These are phyloP conservation scores for Talaromyces borbonicus DNA, from an alignment of 495 filamentous ascomycete genomes.

Conservation along the genomic window DNA sequence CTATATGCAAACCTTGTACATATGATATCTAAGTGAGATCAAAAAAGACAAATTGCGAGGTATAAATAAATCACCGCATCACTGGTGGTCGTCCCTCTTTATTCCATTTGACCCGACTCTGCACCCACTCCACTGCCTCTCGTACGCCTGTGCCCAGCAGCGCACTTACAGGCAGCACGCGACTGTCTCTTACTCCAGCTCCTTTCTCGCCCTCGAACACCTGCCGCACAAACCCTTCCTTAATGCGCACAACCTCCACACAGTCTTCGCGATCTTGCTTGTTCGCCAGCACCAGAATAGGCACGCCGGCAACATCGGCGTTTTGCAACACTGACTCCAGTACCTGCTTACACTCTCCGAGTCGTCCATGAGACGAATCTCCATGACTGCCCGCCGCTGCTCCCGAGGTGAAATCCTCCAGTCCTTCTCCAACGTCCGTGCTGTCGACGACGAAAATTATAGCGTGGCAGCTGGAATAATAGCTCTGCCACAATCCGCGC, in stretches of 20 bases:
- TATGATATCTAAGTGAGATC: background rate
- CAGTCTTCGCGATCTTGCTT: conserved; percentile 98
- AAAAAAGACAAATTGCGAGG: background rate
- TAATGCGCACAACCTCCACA: conserved; percentile 92
- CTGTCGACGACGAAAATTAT: conserved; percentile 96
- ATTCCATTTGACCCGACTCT: conserved; percentile 88
- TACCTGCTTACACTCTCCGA: conserved; percentile 83
- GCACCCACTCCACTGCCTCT: conserved; percentile 94
- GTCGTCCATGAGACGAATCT: conserved; percentile 39
- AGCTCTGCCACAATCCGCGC: conserved; percentile 89
- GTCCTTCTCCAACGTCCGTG: conserved; percentile 75
- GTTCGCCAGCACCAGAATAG: conserved; percentile 86
- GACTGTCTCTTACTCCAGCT: conserved; percentile 70
- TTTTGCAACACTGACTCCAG: conserved; percentile 76
- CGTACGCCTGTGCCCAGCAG: conserved; percentile 82
- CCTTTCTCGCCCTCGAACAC: conserved; percentile 93
- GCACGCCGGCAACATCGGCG: conserved; percentile 79
- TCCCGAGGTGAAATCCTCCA: conserved; percentile 36
- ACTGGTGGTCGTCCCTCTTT: conserved; percentile 84
- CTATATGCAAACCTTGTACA: background rate
- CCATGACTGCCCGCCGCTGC: conserved; percentile 11
- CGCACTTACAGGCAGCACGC: conserved; percentile 86
- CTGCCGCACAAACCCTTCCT: conserved; percentile 86
- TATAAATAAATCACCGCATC: conserved; percentile 53
- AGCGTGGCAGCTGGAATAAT: conserved; percentile 87